These are phyloP conservation scores for Kodamaea restingae DNA, from an alignment of 805 yeast genomes.

Conservation along the genomic window DNA sequence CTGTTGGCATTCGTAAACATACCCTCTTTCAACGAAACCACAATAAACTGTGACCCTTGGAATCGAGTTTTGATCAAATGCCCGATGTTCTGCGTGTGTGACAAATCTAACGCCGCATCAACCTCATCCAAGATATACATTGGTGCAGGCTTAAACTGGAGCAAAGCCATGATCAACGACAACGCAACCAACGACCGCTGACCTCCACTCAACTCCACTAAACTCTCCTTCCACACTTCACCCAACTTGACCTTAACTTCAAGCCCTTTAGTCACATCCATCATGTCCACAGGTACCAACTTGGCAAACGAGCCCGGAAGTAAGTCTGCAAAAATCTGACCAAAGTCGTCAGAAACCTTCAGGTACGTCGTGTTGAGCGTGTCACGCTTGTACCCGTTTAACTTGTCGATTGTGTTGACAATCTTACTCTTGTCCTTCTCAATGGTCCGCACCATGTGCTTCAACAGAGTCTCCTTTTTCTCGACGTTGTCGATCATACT, in stretches of 20 bases:
- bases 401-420: slow-evolving; percentile 76
- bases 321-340: slow-evolving; percentile 81
- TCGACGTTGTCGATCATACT: slow-evolving; percentile 88
- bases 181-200: slow-evolving; percentile 92
- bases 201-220: slow-evolving; percentile 95
- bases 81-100: slow-evolving; percentile 97
- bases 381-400: slow-evolving; percentile 80
- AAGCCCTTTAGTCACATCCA: slow-evolving; percentile 83
- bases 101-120: slow-evolving; percentile 95
- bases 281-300: slow-evolving; percentile 74
- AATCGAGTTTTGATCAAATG: slow-evolving; percentile 92
- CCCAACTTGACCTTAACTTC: slow-evolving; percentile 90
- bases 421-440: slow-evolving; percentile 87
- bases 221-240: slow-evolving; percentile 90
- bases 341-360: slow-evolving; percentile 85
- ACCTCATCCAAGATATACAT: slow-evolving; percentile 97
- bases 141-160: slow-evolving; percentile 97
- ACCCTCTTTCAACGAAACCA: slow-evolving; percentile 95
- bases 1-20: slow-evolving; percentile 97
- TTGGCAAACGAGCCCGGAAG: slow-evolving; percentile 89
- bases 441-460: slow-evolving; percentile 77
- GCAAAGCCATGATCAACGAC: slow-evolving; percentile 83
- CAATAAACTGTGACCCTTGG: slow-evolving; percentile 93
- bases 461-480: slow-evolving; percentile 74
- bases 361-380: slow-evolving; percentile 82